Evolutionary conservation across 2,329 filamentous ascomycete genomes (phyloP).

Genomic region (Coniochaeta sp.): DNA sequence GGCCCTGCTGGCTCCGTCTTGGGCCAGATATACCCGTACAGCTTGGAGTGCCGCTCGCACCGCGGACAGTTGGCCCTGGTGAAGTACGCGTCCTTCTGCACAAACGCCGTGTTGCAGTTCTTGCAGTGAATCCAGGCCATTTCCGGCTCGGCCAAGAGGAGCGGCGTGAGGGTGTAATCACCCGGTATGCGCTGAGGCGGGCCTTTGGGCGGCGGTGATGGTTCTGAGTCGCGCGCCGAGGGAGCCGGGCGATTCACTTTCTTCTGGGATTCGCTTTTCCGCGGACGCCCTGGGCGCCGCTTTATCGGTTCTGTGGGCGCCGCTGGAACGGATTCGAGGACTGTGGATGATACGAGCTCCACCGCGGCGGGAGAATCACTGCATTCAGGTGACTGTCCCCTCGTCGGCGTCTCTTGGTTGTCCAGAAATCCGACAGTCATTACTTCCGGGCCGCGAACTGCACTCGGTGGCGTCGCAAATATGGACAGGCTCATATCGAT

Average conservation of each 20-base stretch:
- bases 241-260: too few species aligned
- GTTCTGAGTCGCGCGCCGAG: background rate
- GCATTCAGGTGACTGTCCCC: background rate
- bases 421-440: background rate
- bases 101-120: constrained; percentile 73
- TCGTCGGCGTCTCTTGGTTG: background rate
- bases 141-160: constrained; percentile 65
- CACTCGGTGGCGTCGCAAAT: background rate
- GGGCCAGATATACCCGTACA: constrained; percentile 93
- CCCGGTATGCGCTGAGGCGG: constrained; percentile 49
- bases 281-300: constrained; percentile 13
- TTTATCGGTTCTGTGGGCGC: constrained; percentile 8
- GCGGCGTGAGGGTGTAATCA: constrained; percentile 75
- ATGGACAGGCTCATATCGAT: background rate
- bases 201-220: background rate
- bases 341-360: background rate
- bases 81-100: constrained; percentile 81
- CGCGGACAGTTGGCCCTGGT: constrained; percentile 81
- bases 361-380: background rate
- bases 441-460: background rate
- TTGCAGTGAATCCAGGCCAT: constrained; percentile 86
- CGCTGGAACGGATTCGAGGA: background rate
- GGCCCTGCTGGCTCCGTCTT: constrained; percentile 80
- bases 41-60: constrained; percentile 89
- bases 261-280: constrained; percentile 17